Percentiles rank a stretch among this genome's conserved stretches.
phyloP scores from a whole-genome alignment of 1,139 yeast species.

The Scheffersomyces segobiensis region DNA sequence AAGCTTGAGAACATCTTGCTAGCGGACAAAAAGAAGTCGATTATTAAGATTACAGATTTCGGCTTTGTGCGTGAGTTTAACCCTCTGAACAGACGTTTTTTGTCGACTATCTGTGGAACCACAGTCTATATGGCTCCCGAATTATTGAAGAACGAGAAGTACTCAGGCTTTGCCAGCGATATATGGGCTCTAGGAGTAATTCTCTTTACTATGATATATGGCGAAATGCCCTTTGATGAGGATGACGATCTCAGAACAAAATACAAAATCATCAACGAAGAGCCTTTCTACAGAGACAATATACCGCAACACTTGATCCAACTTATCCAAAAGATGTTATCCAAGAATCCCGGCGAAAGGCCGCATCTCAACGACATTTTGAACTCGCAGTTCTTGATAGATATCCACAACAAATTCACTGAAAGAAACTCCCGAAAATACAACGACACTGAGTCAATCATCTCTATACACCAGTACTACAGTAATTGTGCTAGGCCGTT shows the following conservation, averaged over 20 bases:
- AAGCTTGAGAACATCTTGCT: constrained; percentile 82
- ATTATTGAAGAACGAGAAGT: constrained; percentile 62
- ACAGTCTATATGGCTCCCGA: constrained; percentile 98
- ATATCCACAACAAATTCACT: constrained; percentile 27
- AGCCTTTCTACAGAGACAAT: constrained; percentile 55
- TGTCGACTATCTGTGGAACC: constrained; percentile 92
- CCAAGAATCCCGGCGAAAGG: constrained; percentile 66
- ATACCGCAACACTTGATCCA: constrained; percentile 50
- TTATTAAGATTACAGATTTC: constrained; percentile 81
- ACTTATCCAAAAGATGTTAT: constrained; percentile 55
- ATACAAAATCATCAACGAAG: constrained; percentile 59
- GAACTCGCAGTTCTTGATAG: constrained; percentile 60
- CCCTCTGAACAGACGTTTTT: constrained; percentile 50
- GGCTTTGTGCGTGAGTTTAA: constrained; percentile 85
- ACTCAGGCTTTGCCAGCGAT: constrained; percentile 82
- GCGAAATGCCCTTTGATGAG: constrained; percentile 89
- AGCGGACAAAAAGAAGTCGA: constrained; percentile 58
- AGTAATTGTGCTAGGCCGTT: constrained; percentile 40
- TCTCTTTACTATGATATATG: constrained; percentile 84
- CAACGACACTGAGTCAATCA: constrained; percentile 38
- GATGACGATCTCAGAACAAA: constrained; percentile 71
- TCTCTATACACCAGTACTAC: constrained; percentile 46
- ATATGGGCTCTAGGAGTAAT: constrained; percentile 94
- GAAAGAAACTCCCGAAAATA: constrained; percentile 29
- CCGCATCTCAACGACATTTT: constrained; percentile 64